Evolutionary conservation across 768 basidiomycete genomes (phyloP).

Genomic region (Kwoniella sp.): DNA sequence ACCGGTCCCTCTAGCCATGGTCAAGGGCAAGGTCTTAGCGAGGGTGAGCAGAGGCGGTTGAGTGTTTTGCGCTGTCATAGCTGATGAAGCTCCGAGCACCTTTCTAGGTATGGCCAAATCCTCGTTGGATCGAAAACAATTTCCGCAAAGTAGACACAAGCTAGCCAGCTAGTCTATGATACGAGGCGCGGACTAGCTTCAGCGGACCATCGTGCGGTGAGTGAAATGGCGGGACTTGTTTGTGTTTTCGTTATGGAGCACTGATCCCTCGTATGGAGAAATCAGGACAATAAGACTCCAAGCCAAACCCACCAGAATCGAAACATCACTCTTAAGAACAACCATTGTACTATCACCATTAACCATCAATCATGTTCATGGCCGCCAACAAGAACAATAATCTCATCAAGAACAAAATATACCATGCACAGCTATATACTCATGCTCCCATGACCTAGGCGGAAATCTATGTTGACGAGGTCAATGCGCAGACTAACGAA

Average conservation of each 20-base stretch:
- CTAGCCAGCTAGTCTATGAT: background rate
- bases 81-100: background rate
- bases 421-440: background rate
- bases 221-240: background rate
- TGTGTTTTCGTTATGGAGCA: background rate
- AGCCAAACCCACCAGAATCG: background rate
- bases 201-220: background rate
- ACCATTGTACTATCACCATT: background rate
- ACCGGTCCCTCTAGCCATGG: slow-evolving; percentile 67
- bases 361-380: background rate
- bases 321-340: background rate
- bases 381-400: too few species aligned
- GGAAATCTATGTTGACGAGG: background rate
- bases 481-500: background rate
- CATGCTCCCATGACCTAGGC: background rate
- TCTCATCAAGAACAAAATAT: background rate
- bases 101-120: slow-evolving; percentile 36
- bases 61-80: background rate
- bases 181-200: too few species aligned
- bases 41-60: slow-evolving; percentile 35
- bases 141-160: slow-evolving; percentile 11
- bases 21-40: slow-evolving; percentile 53
- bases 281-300: background rate
- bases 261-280: background rate
- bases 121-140: slow-evolving; percentile 32